These are phyloP conservation scores for Linderniella brevidens DNA, from an alignment of 257 asterid genomes.

Conservation along the genomic window DNA sequence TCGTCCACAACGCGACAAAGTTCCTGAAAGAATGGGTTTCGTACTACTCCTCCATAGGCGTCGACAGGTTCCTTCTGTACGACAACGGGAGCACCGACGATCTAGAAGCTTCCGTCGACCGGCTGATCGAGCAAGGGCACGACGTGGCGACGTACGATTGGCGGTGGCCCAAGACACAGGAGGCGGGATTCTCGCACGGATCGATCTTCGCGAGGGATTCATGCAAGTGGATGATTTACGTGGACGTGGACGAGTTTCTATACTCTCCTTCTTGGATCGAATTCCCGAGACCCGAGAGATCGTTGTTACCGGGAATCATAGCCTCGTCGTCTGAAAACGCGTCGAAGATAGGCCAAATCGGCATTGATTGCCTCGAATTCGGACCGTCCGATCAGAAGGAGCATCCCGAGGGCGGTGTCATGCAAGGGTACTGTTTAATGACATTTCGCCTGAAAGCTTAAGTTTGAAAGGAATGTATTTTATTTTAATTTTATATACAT, in stretches of 20 bases:
- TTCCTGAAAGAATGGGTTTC: conserved; percentile 57
- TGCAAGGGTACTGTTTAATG: conserved; percentile 63
- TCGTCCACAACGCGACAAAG: conserved; percentile 68
- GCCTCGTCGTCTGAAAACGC: background rate
- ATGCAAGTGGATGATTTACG: conserved; percentile 65
- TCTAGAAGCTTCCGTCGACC: conserved; percentile 16
- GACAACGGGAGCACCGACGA: conserved; percentile 76
- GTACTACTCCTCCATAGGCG: conserved; percentile 63
- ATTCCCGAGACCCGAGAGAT: conserved; percentile 9
- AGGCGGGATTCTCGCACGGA: conserved; percentile 68
- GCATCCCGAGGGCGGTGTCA: conserved; percentile 53
- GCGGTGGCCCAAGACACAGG: conserved; percentile 90
- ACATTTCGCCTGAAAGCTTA: too few relatives aligned
- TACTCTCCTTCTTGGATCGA: conserved; percentile 55
- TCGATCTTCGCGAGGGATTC: conserved; percentile 33
- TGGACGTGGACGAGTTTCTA: conserved; percentile 72
- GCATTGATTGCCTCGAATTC: conserved; percentile 44
- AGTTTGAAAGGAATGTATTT: too few relatives aligned
- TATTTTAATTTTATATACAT: too few relatives aligned
- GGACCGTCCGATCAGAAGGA: conserved; percentile 59
- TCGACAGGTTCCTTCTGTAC: conserved; percentile 54
- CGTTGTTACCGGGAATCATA: conserved; percentile 18
- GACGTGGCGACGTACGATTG: conserved; percentile 36
- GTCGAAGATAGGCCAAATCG: conserved; percentile 28
- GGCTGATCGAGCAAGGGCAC: conserved; percentile 28